Base-by-base conservation (phyloP, 352 stramenopile genomes). In the Phytophthora aleatoria region DNA sequence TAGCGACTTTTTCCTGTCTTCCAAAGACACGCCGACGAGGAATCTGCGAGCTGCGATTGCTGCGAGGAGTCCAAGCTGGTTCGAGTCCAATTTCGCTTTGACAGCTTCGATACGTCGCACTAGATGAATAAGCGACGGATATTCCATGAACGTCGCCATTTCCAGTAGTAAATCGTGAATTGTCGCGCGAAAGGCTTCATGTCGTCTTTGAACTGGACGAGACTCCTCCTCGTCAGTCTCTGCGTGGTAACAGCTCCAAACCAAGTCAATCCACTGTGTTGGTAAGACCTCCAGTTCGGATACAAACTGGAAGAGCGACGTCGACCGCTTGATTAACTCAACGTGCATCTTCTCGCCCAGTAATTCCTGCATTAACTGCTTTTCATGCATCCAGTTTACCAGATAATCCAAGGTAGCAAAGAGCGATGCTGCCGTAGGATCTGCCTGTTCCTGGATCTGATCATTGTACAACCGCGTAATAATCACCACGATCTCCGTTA, bases 341-440 rank as follows among this genome's bases (percentile, higher is more conserved):
- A 81, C 70, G 50, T 94, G 85, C 33, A 89, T 83, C 24, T 77
- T 87, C 13, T 84, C 74, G 2, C 83, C 83, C 5, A 94, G 81
- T 0, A 94, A 54, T 31, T 85, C 61, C 6, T 78, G 70, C 27
- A 90, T 51, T 12, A 94, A 10, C 15, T 62, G 47, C 27, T 77
- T 77, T 5, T 81, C 62, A 10, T 76, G 57, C 50, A 92, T 76
- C 85, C 83, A 92, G 8, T 68, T 53, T 2, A 83, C 57, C 2
- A 87, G 57, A 39, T 68, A 78, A 20, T 47, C 50, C 12, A 85
- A 45, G 3, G 68, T 67, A 8, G 45, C 45, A 12, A 53, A 61
- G 2, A 82, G 43, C 5, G 69, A 79, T 1, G 27, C 26, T 1
- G 67, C 69, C 0, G 66, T 79, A 10, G 66, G 63, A 4, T 77